Base-by-base conservation (phyloP, 73 alveolate species). In the Breviolum minutum region DNA sequence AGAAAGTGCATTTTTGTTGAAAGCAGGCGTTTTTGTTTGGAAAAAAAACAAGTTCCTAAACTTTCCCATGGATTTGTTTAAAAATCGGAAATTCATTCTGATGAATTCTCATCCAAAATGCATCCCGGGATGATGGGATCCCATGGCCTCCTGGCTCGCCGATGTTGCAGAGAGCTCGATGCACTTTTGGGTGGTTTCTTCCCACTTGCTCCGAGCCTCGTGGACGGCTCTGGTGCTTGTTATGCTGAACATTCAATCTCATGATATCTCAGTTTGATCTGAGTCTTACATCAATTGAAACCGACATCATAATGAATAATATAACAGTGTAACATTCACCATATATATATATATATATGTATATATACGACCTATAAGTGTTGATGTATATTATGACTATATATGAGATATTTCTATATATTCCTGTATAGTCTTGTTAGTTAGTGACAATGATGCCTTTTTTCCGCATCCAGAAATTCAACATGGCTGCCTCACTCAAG, bases 201-300 rank as follows among this genome's bases (percentile, higher is more conserved):
- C 98, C 98, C 98, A 92, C 60, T 63, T 74, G 63, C 84, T 80
- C 90, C 90, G 98, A 24, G 98, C 98, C 98, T 92, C 29, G 60
- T 8, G 16, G 71, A 22, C 27, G 0, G 20, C 64, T 20, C 81
- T 6, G 30, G 40, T 20, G 32, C 81, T 20, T n/a, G 26, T 1
- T 8, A n/a, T 48, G 81, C 0, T 17, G 82, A 40, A 29, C 54
- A 73, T 73, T 22, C 54, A 40, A 40, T 40, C 54, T 40, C 54
- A 40, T 40, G 54, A 40, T 40, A 40, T 40, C 54, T 40, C 54
- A 40, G 3, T 40, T 40, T 40, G 54, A 40, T 40, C 54, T 40
- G 54, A 40, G 3, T 40, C 54, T 40, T 40, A 3, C 54, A 3
- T 40, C 0, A 40, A 40, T 40, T 40, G 3, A 40, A 40, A 40